phyloP scores from a whole-genome alignment of 371 early-diverging fungal genomes.

The Batkoa obscura region DNA sequence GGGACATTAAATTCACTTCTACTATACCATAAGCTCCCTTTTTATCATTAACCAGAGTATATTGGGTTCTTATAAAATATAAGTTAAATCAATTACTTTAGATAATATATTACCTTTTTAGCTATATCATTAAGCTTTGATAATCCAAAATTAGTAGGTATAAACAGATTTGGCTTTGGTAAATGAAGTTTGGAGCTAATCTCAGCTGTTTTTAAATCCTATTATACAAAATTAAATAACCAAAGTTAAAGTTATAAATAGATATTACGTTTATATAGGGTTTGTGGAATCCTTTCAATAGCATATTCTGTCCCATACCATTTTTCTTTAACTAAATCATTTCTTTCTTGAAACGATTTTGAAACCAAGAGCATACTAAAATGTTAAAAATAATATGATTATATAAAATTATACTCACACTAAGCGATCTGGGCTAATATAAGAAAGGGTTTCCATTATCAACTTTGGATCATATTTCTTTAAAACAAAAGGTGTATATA shows the following conservation, averaged over 20 bases:
- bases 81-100: background rate
- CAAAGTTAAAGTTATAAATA: constrained; percentile 18
- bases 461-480: constrained; percentile 33
- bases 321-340: constrained; percentile 21
- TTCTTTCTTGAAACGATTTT: background rate
- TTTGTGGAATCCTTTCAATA: too few relatives aligned
- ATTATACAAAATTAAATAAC: background rate
- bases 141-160: constrained; percentile 50
- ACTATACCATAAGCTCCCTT: background rate
- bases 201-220: background rate
- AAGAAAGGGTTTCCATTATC: constrained; percentile 28
- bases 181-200: constrained; percentile 37
- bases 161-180: constrained; percentile 61
- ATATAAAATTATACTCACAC: constrained; percentile 6
- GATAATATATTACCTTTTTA: background rate
- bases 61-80: background rate
- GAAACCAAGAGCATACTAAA: background rate
- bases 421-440: constrained; percentile 47
- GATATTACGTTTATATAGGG: constrained; percentile 28
- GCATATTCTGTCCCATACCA: constrained; percentile 76
- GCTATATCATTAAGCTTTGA: constrained; percentile 16
- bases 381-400: background rate
- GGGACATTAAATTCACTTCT: background rate
- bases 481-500: constrained; percentile 49
- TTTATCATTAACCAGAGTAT: background rate